Conservation (phyloP, 768 basidiomycete species). For the Cystobasidiopsis lactophilus region DNA sequence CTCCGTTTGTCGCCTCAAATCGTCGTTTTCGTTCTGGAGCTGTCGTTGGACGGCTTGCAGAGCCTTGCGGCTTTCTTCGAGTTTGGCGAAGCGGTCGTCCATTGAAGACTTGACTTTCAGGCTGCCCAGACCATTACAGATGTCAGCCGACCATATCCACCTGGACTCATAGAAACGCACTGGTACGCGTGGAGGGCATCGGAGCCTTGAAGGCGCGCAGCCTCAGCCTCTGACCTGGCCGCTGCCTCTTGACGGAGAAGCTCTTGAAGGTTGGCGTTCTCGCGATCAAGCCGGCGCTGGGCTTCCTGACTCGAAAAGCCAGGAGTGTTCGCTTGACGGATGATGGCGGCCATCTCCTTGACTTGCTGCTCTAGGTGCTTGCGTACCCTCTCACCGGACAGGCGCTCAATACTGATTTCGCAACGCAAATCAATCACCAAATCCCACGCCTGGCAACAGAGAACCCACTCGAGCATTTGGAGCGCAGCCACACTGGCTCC, state of each 20-base stretch:
- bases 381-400: not conserved
- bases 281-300: not conserved
- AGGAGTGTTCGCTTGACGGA: not conserved
- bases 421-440: not conserved
- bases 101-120: constrained; percentile 3
- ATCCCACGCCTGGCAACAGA: not conserved
- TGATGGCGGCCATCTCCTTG: not conserved
- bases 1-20: not conserved
- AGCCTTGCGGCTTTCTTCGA: constrained; percentile 3
- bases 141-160: not conserved
- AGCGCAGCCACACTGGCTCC: not conserved
- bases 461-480: constrained; percentile 1
- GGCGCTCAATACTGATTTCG: not conserved
- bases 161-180: not conserved
- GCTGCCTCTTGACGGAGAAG: not conserved
- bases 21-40: not conserved
- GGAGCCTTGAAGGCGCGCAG: not conserved
- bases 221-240: constrained; percentile 1
- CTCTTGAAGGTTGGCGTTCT: not conserved
- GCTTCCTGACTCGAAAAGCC: not conserved
- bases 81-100: not conserved
- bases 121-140: not conserved
- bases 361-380: not conserved
- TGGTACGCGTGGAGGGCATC: not conserved
- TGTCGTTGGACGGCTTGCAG: not conserved